Evolutionary conservation across 2,329 filamentous ascomycete species (phyloP), one percentile per base, ranked within the genome.

Genomic region (Piedraia hortae): DNA sequence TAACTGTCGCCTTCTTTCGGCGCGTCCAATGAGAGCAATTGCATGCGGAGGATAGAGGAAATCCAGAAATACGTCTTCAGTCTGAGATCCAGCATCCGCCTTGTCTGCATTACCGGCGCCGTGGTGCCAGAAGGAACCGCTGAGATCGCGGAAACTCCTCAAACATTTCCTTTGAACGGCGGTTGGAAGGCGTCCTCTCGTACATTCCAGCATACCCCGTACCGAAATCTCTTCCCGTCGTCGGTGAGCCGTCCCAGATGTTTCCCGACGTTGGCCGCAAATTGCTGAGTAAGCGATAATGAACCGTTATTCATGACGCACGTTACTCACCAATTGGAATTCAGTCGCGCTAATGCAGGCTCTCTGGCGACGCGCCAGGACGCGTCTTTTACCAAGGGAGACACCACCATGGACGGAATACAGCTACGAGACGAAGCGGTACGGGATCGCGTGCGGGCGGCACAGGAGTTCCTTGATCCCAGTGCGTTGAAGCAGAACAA

Each of bases 381-480:
- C n/a, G n/a, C n/a, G n/a, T n/a, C n/a, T n/a, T n/a, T n/a, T n/a
- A n/a, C n/a, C n/a, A n/a, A n/a, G n/a, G n/a, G n/a, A n/a, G n/a
- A n/a, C n/a, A n/a, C 12, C 16, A 15, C 21, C 21, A 78, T 85
- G 72, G 71, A 78, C 35, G 59, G 55, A 28, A 53, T 63, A 34
- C 64, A 71, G 51, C 62, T 88, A 37, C 64, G 70, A 46, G 80
- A 91, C 56, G 74, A 85, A 47, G 75, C 70, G 33, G 66, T 70
- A 36, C 62, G 65, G 36, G 69, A 88, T 51, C 74, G 78, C 38
- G 64, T 90, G 44, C 71, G 77, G 37, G 64, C 71, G 31, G 78
- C 77, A n/a, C 62, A 71, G 37, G 80, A 91, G 45, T 91, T 93
- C 41, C 63, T 93, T 19, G 82, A 91, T 53, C 82, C 82, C 28